Conservation (phyloP, 352 stramenopile genomes). For the Elongisporangium senticosum region DNA sequence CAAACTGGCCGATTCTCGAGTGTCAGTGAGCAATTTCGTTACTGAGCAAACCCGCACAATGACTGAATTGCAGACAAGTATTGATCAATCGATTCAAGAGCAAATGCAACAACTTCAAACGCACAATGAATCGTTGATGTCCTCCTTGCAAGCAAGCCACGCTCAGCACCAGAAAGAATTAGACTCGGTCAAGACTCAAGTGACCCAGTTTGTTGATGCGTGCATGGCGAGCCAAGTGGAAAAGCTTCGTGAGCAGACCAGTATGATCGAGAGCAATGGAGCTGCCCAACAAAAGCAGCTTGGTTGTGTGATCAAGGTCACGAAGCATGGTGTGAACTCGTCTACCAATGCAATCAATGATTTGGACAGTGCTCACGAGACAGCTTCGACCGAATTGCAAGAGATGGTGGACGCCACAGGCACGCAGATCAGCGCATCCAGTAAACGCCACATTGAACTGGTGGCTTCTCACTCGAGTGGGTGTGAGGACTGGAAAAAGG, state of each 20-base stretch:
- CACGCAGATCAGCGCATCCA: conserved; percentile 13
- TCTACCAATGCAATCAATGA: conserved; percentile 25
- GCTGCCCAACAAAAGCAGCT: conserved; percentile 32
- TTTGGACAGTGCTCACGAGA: conserved; percentile 27
- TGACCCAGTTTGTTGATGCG: conserved; percentile 38
- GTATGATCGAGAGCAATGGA: conserved; percentile 28
- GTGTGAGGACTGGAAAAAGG: conserved; percentile 15
- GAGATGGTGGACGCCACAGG: conserved; percentile 22
- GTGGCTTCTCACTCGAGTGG: conserved; percentile 16
- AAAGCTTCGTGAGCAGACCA: conserved; percentile 42
- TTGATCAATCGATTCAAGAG: conserved; percentile 40
- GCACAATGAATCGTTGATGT: conserved; percentile 23
- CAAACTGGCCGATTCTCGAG: conserved; percentile 20
- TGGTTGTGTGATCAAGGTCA: conserved; percentile 21
- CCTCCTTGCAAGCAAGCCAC: conserved; percentile 27
- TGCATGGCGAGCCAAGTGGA: conserved; percentile 30
- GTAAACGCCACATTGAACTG: conserved; percentile 16
- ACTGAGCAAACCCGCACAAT: conserved; percentile 39
- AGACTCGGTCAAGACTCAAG: conserved; percentile 33
- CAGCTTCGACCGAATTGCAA: conserved; percentile 15
- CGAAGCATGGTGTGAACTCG: conserved; percentile 28
- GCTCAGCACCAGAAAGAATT: conserved; percentile 34
- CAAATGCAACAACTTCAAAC: conserved; percentile 34
- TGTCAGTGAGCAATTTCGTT: conserved; percentile 31
- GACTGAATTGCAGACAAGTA: conserved; percentile 33